Conservation (phyloP, 2,329 filamentous ascomycete genomes). For the Cytospora piceae region DNA sequence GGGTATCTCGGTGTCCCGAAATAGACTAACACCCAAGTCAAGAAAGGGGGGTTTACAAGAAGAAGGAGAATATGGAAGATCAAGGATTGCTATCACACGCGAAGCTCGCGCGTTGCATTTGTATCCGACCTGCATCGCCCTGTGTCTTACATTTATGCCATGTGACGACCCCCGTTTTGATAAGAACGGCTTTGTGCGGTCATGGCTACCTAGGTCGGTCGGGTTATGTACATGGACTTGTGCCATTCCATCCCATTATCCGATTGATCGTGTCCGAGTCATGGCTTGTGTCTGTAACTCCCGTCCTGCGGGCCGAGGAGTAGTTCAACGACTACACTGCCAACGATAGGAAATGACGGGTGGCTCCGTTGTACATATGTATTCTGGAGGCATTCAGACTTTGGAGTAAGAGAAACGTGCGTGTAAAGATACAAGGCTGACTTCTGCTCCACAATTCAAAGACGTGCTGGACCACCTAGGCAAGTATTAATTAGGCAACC, state of each 20-base stretch:
- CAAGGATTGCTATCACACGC: background rate
- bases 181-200: background rate
- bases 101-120: background rate
- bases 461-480: background rate
- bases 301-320: background rate
- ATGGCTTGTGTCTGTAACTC: background rate
- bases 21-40: background rate
- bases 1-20: background rate
- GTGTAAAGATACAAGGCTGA: background rate
- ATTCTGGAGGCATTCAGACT: background rate
- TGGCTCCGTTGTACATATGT: no score
- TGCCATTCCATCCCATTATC: background rate
- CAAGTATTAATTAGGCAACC: background rate
- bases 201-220: no score
- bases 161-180: background rate
- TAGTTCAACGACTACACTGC: background rate
- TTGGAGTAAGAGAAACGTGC: background rate
- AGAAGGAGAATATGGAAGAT: background rate
- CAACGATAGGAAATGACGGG: background rate
- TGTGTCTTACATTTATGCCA: background rate
- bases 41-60: background rate
- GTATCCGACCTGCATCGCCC: background rate
- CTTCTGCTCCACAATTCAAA: background rate
- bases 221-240: background rate
- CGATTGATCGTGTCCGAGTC: background rate